Conservation (phyloP, 2,329 filamentous ascomycete genomes). For the Microsporum audouinii region DNA sequence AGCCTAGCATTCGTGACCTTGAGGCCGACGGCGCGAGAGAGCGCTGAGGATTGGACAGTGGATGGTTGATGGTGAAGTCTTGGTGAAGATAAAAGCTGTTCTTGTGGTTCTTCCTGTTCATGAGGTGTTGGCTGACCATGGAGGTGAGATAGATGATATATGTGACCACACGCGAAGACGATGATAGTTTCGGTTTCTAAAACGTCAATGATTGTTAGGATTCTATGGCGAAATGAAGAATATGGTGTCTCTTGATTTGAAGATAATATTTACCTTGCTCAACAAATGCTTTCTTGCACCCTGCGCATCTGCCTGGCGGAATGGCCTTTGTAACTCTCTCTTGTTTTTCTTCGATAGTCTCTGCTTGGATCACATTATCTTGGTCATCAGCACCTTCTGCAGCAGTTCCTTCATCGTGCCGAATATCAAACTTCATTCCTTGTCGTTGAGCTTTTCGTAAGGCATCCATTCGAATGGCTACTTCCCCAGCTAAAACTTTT, state of each 20-base stretch:
- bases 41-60: conserved; percentile 6
- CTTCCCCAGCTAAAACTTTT: conserved; percentile 74
- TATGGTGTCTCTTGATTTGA: too few relatives aligned
- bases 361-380: background rate
- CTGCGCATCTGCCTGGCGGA: conserved; percentile 26
- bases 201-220: background rate
- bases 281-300: conserved; percentile 29
- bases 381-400: background rate
- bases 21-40: conserved; percentile 55
- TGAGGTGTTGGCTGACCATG: conserved; percentile 24
- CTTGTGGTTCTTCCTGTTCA: conserved; percentile 15
- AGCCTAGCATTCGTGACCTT: conserved; percentile 82
- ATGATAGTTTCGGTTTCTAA: conserved; percentile 46
- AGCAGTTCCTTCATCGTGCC: conserved; percentile 18
- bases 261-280: conserved; percentile 26
- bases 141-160: conserved; percentile 54
- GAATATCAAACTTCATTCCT: conserved; percentile 80
- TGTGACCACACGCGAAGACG: conserved; percentile 57
- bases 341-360: background rate
- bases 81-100: conserved; percentile 11
- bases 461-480: conserved; percentile 68
- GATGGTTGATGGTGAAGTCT: conserved; percentile 14
- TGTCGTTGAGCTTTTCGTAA: conserved; percentile 68
- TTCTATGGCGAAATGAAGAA: too few relatives aligned
- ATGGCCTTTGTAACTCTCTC: background rate